Evolutionary conservation across 2,329 filamentous ascomycete species (phyloP).

Genomic region (Stachybotrys chartarum): DNA sequence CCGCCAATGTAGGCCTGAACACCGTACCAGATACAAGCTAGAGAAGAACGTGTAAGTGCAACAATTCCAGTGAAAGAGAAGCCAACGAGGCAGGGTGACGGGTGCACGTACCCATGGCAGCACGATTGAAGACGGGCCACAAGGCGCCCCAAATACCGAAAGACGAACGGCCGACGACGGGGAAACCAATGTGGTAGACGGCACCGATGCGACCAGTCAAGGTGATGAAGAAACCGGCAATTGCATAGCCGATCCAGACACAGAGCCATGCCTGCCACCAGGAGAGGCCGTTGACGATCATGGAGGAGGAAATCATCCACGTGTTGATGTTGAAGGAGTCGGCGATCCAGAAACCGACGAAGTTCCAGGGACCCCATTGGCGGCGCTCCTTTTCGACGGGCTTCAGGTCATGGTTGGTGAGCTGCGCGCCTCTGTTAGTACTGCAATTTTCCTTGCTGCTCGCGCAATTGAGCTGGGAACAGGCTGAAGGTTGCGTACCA

Average conservation of each 20-base stretch:
- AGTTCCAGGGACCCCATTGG: constrained; percentile 83
- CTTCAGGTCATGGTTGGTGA: constrained; percentile 79
- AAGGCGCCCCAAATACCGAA: constrained; percentile 87
- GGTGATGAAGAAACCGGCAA: constrained; percentile 69
- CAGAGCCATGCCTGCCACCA: constrained; percentile 94
- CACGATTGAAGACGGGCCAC: constrained; percentile 84
- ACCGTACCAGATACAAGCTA: constrained; percentile 78
- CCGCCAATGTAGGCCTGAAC: constrained; percentile 83
- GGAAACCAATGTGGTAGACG: constrained; percentile 83
- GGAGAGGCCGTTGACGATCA: constrained; percentile 69
- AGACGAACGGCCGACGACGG: constrained; percentile 67
- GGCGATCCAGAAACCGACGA: constrained; percentile 80
- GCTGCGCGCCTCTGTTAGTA: constrained; percentile 26
- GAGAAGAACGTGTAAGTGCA: constrained; percentile 6
- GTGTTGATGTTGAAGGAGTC: constrained; percentile 87
- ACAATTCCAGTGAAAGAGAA: neutral
- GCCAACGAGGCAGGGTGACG: neutral
- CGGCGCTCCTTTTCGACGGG: constrained; percentile 72
- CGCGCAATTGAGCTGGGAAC: neutral
- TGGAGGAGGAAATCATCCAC: constrained; percentile 87
- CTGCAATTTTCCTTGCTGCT: neutral
- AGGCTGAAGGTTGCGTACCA: constrained; percentile 41
- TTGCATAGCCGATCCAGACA: constrained; percentile 78
- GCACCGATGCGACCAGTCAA: constrained; percentile 78
- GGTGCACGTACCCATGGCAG: constrained; percentile 56